Conservation (phyloP, 805 yeast species). For the Pichia scutulata region DNA sequence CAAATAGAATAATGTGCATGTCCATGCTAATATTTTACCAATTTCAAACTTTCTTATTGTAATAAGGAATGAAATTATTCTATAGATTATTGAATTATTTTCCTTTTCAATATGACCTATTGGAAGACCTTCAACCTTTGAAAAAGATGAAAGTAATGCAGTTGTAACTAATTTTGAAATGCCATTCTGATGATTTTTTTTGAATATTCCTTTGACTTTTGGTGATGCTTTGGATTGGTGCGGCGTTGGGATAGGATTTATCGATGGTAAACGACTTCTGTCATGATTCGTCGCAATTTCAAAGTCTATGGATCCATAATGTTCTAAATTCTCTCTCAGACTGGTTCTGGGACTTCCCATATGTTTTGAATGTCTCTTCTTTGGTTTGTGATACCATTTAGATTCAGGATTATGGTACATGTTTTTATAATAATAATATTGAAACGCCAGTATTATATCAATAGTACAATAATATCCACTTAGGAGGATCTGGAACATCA, state of each 20-base stretch:
- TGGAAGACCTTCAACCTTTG: slow-evolving; percentile 24
- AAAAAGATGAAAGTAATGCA: slow-evolving; percentile 22
- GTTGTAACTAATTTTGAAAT: slow-evolving; percentile 4
- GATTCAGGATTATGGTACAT: slow-evolving; percentile 32
- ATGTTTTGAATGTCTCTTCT: slow-evolving; percentile 11
- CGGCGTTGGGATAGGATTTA: neutral
- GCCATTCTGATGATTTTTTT: neutral
- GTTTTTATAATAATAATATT: slow-evolving; percentile 40
- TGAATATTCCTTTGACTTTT: slow-evolving; percentile 5
- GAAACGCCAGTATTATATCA: slow-evolving; percentile 37
- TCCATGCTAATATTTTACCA: slow-evolving; percentile 40
- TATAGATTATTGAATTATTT: slow-evolving; percentile 20
- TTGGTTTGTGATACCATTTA: slow-evolving; percentile 19
- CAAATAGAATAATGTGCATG: slow-evolving; percentile 41
- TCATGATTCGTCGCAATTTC: neutral
- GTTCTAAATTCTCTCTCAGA: slow-evolving; percentile 16
- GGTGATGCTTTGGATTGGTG: neutral
- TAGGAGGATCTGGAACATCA: slow-evolving; percentile 39
- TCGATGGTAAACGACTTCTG: neutral
- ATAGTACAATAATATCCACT: slow-evolving; percentile 43
- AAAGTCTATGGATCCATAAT: slow-evolving; percentile 7
- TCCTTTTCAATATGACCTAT: slow-evolving; percentile 6
- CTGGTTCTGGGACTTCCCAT: slow-evolving; percentile 20
- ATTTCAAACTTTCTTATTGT: slow-evolving; percentile 13
- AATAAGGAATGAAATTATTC: slow-evolving; percentile 12